Evolutionary conservation across 108 stramenopile species (phyloP).

Genomic region (Cylindrotheca closterium): DNA sequence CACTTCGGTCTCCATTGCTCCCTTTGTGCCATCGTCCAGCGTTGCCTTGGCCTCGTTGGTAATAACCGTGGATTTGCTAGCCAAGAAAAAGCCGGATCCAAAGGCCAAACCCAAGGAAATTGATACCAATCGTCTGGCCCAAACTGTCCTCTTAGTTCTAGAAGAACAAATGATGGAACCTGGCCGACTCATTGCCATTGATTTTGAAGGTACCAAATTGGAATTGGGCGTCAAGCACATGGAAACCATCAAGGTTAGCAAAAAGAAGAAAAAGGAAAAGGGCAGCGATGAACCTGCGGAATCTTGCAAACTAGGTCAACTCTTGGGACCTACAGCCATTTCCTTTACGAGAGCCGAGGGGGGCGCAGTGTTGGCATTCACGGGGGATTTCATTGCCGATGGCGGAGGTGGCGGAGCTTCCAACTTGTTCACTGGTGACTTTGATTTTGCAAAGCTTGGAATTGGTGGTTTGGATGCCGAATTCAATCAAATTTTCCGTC

Average conservation of each 20-base stretch:
- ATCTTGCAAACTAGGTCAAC: slow-evolving; percentile 50
- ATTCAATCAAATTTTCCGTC: slow-evolving; percentile 97
- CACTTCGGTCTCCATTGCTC: slow-evolving; percentile 48
- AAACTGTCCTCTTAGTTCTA: slow-evolving; percentile 58
- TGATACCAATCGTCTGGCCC: slow-evolving; percentile 78
- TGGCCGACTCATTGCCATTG: slow-evolving; percentile 72
- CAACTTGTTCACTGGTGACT: slow-evolving; percentile 87
- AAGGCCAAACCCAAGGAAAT: slow-evolving; percentile 61
- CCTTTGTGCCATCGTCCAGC: slow-evolving; percentile 53
- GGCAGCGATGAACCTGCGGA: slow-evolving; percentile 17
- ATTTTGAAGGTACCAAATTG: slow-evolving; percentile 89
- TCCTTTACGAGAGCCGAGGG: slow-evolving; percentile 63
- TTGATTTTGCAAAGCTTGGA: slow-evolving; percentile 97
- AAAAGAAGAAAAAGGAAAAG: slow-evolving; percentile 25
- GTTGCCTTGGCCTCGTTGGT: slow-evolving; percentile 68
- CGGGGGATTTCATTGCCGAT: slow-evolving; percentile 65
- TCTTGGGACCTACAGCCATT: slow-evolving; percentile 59
- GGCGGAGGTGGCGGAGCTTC: slow-evolving; percentile 62
- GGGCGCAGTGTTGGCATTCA: slow-evolving; percentile 35
- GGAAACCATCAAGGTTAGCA: slow-evolving; percentile 36
- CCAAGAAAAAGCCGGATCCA: slow-evolving; percentile 56
- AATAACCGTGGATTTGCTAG: slow-evolving; percentile 66
- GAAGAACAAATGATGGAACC: slow-evolving; percentile 81
- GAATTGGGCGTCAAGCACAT: slow-evolving; percentile 57
- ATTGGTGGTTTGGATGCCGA: slow-evolving; percentile 97